Conservation (phyloP, 441 rosid genomes). For the Gossypium trilobum region DNA sequence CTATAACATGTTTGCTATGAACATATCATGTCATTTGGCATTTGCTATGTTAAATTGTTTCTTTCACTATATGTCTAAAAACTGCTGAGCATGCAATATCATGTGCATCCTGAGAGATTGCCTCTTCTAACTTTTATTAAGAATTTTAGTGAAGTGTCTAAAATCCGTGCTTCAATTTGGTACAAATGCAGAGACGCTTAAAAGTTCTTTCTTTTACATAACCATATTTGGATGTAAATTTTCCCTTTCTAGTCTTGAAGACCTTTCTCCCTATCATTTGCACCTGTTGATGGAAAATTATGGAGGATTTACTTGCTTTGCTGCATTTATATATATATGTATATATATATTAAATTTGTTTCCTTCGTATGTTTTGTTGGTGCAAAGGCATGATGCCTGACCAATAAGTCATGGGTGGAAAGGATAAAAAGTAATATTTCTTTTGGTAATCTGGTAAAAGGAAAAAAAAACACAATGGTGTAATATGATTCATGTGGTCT, state of each 20-base stretch:
- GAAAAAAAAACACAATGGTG: background rate
- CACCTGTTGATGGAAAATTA: background rate
- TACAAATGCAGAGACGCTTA: background rate
- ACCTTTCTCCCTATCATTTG: background rate
- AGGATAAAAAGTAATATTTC: background rate
- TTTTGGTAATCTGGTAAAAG: background rate
- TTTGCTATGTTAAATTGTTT: background rate
- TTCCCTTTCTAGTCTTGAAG: background rate
- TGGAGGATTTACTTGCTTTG: background rate
- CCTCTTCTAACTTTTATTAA: background rate
- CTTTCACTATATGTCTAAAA: background rate
- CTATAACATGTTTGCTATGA: constrained; percentile 2
- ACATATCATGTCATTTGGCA: constrained; percentile 3
- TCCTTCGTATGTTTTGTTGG: background rate
- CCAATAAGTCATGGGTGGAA: background rate
- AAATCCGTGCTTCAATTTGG: background rate
- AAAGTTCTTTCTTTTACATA: background rate
- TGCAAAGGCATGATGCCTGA: background rate
- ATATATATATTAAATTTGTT: background rate
- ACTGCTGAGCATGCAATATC: background rate
- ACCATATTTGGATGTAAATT: background rate
- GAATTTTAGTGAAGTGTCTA: background rate
- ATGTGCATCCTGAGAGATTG: constrained; percentile 6
- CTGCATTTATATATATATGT: background rate
- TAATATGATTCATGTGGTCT: background rate